Conservation (phyloP, 306 rosid species). For the Dryas drummondii region DNA sequence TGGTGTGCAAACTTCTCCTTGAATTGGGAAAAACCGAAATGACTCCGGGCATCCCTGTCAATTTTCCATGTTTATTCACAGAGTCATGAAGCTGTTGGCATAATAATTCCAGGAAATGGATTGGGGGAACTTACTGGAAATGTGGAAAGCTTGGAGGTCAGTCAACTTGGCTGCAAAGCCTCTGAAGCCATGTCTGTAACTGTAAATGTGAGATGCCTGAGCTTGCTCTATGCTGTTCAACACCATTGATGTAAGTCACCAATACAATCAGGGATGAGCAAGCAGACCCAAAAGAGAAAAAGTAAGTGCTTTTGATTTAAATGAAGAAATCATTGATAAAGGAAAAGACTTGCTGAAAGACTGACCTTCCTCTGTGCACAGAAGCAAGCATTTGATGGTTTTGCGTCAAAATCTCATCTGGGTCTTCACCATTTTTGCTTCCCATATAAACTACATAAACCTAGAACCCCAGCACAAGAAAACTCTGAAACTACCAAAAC, state of each 20-base stretch:
- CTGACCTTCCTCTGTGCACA: constrained; percentile 67
- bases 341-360: constrained; percentile 1
- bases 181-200: constrained; percentile 69
- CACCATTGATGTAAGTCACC: not conserved
- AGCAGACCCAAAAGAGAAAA: not conserved
- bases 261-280: constrained; percentile 2
- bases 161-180: constrained; percentile 79
- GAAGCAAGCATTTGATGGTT: constrained; percentile 64
- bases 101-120: not conserved
- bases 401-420: constrained; percentile 52
- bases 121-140: constrained; percentile 47
- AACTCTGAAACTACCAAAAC: constrained; percentile 5
- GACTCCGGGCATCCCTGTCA: constrained; percentile 69
- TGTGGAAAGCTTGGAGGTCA: constrained; percentile 58
- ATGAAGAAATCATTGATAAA: not conserved
- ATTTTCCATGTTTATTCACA: constrained; percentile 23
- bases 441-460: constrained; percentile 84
- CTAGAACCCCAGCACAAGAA: constrained; percentile 31
- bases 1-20: constrained; percentile 67
- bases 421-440: constrained; percentile 54
- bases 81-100: constrained; percentile 4
- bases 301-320: constrained; percentile 3
- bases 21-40: constrained; percentile 73
- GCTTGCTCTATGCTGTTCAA: constrained; percentile 62
- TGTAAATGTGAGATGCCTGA: constrained; percentile 60